Conservation (phyloP, 805 yeast species). For the Yarrowia phangngaensis region DNA sequence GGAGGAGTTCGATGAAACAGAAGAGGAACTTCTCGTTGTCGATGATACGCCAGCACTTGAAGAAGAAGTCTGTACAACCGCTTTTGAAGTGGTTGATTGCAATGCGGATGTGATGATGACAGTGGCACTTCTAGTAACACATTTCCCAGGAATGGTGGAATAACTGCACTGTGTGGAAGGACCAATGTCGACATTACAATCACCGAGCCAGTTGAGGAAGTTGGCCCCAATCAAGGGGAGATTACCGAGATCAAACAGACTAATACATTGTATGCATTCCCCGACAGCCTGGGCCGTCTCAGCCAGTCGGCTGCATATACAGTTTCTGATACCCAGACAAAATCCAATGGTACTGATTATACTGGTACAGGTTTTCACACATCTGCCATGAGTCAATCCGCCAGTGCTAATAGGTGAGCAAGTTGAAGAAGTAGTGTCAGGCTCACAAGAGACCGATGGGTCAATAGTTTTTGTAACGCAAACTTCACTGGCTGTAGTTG, state of each 20-base stretch:
- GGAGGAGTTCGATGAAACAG: too few relatives aligned
- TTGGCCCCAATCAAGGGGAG: constrained; percentile 4
- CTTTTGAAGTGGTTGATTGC: background rate
- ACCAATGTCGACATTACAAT: background rate
- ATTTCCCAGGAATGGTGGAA: constrained; percentile 8
- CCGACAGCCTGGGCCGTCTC: constrained; percentile 5
- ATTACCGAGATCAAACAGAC: constrained; percentile 2
- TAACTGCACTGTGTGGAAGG: background rate
- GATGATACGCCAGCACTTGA: too few relatives aligned
- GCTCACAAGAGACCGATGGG: constrained; percentile 7
- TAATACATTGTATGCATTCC: constrained; percentile 10
- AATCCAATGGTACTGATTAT: constrained; percentile 2
- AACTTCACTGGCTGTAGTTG: constrained; percentile 7
- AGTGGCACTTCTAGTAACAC: background rate
- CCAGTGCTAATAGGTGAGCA: background rate
- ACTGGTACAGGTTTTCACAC: background rate
- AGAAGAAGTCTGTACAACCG: too few relatives aligned
- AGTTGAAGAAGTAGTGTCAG: constrained; percentile 4
- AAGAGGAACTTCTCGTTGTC: too few relatives aligned
- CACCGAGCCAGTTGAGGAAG: constrained; percentile 9
- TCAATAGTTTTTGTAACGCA: constrained; percentile 9
- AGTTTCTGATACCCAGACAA: background rate
- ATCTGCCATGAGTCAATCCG: background rate
- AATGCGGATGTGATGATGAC: constrained; percentile 9
- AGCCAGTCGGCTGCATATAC: constrained; percentile 8